phyloP scores from a whole-genome alignment of 192 early-diverging fungal species.

The Funneliformis mosseae region DNA sequence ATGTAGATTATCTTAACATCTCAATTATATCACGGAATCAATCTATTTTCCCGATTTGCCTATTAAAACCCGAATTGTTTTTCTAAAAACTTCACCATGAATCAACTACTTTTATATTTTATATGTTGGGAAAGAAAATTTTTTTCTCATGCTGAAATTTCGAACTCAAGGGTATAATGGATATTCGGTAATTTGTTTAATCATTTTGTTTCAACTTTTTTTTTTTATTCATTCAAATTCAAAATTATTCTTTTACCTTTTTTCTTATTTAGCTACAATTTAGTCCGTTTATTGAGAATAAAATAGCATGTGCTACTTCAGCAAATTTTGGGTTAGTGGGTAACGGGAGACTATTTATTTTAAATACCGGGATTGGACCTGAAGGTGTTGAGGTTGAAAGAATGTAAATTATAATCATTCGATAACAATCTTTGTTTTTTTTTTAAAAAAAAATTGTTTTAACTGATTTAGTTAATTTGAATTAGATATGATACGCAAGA shows the following conservation, averaged over 20 bases:
- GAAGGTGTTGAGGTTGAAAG: constrained; percentile 54
- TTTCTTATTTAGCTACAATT: constrained; percentile 70
- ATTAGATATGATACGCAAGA: constrained; percentile 94
- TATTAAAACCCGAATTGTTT: too few relatives aligned
- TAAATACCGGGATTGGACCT: constrained; percentile 55
- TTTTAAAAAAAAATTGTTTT: neutral
- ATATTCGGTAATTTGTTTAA: constrained; percentile 66
- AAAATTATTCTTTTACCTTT: neutral
- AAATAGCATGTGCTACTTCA: constrained; percentile 82
- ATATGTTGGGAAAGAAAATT: too few relatives aligned
- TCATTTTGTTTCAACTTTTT: neutral
- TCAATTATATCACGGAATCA: too few relatives aligned
- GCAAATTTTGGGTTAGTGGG: constrained; percentile 98
- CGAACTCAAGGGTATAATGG: constrained; percentile 87
- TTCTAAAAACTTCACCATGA: too few relatives aligned
- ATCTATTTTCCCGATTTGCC: too few relatives aligned
- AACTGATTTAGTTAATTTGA: too few relatives aligned
- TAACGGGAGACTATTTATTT: constrained; percentile 86
- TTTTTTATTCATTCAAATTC: neutral
- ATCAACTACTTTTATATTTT: too few relatives aligned
- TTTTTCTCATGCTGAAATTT: constrained; percentile 25
- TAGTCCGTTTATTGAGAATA: constrained; percentile 91
- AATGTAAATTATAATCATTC: constrained; percentile 48
- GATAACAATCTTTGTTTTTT: neutral
- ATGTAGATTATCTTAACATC: too few relatives aligned